Base-by-base conservation (phyloP, 2,329 filamentous ascomycete genomes). In the Fusarium dimerum region DNA sequence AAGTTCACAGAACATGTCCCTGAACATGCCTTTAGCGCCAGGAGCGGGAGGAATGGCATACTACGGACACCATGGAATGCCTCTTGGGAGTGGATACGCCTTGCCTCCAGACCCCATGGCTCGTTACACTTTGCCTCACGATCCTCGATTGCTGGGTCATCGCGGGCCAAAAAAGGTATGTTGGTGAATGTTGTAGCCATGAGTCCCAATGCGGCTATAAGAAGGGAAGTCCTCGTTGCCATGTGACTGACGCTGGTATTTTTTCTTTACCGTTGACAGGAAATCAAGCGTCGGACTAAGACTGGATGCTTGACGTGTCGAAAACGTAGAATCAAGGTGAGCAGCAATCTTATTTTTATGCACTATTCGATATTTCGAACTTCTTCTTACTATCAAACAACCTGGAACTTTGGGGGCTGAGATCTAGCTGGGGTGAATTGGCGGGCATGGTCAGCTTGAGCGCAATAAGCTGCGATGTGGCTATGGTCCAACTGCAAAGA, bases 231-330 rank as follows among this genome's bases (percentile, higher is more conserved):
- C 48, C 38, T 44, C 43, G 52, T 49, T 43, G 50, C 46, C 26
- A 55, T 34, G 45, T 42, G 48, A 47, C 60, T 62, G 50, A 63
- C 51, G 40, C 30, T 41, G 29, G 36, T 40, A 26, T 54, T 34
- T 40, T 32, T 54, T 34, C 32, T 54, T 34, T 34, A 29, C n/a
- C 6, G 30, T 45, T 45, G 50, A 26, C 67, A 85, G 82, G 82
- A 85, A 67, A 85, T 85, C 64, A 85, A 84, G 68, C 78, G 82
- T 55, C 78, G 82, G 61, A 85, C 82, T 43, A 85, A 85, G 68
- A 85, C 82, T 2, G 82, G 82, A n/a, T 85, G 82, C 60, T 69
- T 85, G 67, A 85, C 82, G 42, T 85, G 82, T 69, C 79, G 82
- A 51, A 84, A 83, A 65, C 77, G 82, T 61, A 75, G 82, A 61